Base-by-base conservation (phyloP, 371 early-diverging fungal genomes). In the Mortierella sp. region DNA sequence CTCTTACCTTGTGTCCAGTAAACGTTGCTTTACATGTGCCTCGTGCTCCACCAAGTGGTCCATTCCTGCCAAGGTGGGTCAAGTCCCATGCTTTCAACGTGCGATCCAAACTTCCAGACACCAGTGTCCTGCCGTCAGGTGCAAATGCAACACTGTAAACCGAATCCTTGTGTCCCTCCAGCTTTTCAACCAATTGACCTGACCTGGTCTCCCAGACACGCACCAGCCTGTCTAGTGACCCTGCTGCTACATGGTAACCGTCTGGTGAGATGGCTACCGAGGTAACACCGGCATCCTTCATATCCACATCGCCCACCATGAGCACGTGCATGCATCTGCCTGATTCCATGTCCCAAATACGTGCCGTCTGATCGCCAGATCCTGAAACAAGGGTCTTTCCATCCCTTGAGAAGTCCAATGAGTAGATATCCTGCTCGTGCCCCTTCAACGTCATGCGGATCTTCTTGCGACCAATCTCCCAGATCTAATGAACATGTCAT, bases 371-470 rank as follows among this genome's bases (percentile, higher is more conserved):
- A 80, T 99, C 99, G 28, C 99, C 99, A 21, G 94, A 92, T 24
- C 99, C 99, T 19, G 94, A 93, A 27, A 96, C 95, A 59, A 99
- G 88, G 43, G 89, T 88, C 62, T 90, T 85, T 28, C 99, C 98
- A 77, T 98, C 96, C 41, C 91, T 83, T 59, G 96, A 94, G 81
- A 96, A 98, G 63, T 98, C 99, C 67, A 99, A 82, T 22, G 94
- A 92, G 70, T 98, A 98, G 68, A 99, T 97, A 79, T 98, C 99
- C 81, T 95, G 95, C 52, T 94, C 95, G 78, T 99, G 99, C 12
- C 99, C 99, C 27, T 80, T 80, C 56, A 93, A 84, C 16, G 86
- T 79, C 66, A 84, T 87, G 45, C 86, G 86, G 57, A 94, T 92
- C 29, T 84, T 80, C 61, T 87, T 88, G 64, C 83, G 88, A 57